Base-by-base conservation (phyloP, 2,329 filamentous ascomycete genomes). In the Ophiostoma perfectum region DNA sequence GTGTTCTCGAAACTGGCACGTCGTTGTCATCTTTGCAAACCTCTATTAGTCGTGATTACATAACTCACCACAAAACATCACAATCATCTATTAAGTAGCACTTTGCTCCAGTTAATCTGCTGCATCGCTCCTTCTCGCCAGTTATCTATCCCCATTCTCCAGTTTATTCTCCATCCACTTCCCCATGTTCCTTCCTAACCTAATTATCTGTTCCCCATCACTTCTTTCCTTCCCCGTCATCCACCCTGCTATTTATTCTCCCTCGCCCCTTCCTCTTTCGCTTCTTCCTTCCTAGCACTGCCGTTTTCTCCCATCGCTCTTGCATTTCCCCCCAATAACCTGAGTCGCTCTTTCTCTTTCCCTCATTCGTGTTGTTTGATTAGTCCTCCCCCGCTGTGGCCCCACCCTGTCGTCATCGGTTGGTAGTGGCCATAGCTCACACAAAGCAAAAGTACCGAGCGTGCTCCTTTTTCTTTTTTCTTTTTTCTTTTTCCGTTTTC, bases 331-430 rank as follows among this genome's bases (percentile, higher is more conserved):
- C 27, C 27, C 2, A 27, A 27, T 1, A 27, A 27, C 27, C 27
- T 27, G 27, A 27, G 27, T 47, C 45, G 45, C 45, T 47, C 45
- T 47, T 47, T 47, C 45, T 47, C 12, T 47, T 47, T 47, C 12
- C n/a, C 45, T 47, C 5, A 16, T 0, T 47, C 9, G 49, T 27
- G 16, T n/a, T 52, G 49, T 9, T 4, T 52, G n/a, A 58, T 9
- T 58, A 58, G 52, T 36, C 18, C 18, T 58, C 18, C 2, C 55
- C 55, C n/a, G n/a, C 8, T 38, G 38, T 16, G 49, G 60, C 14
- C 11, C 60, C 60, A 63, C 60, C 12, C 60, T 63, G 60, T 65
- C 63, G 63, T 45, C 63, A 49, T 67, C 36, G 49, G 16, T 60
- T 60, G 52, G 4, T 58, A 12, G n/a, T 55, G 27, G 49, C 42